phyloP scores from a whole-genome alignment of 1,284 basidiomycete genomes.

The Cryptococcus sp. region DNA sequence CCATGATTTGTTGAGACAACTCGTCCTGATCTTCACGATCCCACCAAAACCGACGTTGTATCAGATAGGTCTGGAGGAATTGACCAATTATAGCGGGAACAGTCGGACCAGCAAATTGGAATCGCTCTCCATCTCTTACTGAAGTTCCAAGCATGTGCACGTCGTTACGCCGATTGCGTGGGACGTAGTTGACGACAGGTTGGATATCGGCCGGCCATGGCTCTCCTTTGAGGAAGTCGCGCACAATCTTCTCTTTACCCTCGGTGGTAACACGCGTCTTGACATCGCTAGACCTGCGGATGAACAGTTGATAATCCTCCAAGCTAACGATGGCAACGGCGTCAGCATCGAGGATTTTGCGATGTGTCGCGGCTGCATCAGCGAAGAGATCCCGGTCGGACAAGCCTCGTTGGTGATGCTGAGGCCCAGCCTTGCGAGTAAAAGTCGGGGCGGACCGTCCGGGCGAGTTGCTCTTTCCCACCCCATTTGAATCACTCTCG shows the following conservation, averaged over 20 bases:
- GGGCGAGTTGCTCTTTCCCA: too few relatives aligned
- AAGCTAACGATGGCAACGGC: constrained; percentile 38
- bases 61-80: constrained; percentile 30
- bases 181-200: constrained; percentile 36
- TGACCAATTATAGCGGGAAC: constrained; percentile 21
- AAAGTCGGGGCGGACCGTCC: too few relatives aligned
- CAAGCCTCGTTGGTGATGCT: not conserved
- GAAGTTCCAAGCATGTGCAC: constrained; percentile 28
- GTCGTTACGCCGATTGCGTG: constrained; percentile 2
- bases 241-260: constrained; percentile 32
- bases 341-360: constrained; percentile 38
- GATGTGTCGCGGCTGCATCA: constrained; percentile 37
- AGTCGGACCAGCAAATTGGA: constrained; percentile 22
- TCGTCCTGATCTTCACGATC: constrained; percentile 34
- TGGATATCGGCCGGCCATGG: constrained; percentile 37
- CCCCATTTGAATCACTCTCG: too few relatives aligned
- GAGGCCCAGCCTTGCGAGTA: too few relatives aligned
- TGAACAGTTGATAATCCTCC: constrained; percentile 43
- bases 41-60: constrained; percentile 42
- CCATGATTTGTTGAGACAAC: constrained; percentile 31
- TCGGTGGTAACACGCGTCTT: constrained; percentile 10
- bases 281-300: constrained; percentile 14
- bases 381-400: constrained; percentile 27
- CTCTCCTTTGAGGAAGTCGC: constrained; percentile 35
- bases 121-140: constrained; percentile 10